Evolutionary conservation across 768 basidiomycete species (phyloP), one percentile per base, ranked within the genome.

Genomic region (Imleria badia): DNA sequence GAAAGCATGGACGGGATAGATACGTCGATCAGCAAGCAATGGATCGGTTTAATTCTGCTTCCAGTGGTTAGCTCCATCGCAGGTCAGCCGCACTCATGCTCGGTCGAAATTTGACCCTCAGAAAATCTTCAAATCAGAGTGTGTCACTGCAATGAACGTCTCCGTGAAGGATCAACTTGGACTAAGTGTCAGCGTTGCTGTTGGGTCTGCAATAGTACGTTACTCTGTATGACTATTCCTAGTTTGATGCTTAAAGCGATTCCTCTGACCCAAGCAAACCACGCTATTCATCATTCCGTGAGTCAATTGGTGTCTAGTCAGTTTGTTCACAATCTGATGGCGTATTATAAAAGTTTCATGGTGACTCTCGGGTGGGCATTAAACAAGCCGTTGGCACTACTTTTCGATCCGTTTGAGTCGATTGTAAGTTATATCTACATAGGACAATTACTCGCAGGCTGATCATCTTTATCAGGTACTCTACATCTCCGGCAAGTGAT

Each of bases 401-500:
- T 94, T 34, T 95, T 96, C 64, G 94, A 96, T 68, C 89, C 92
- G 3, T 94, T 89, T 66, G 90, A 95, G 74, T 87, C 89, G 1
- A 75, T 95, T 42, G 84, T 84, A 39, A 61, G 77, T 46, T 66
- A 6, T 31, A 12, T 29, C 35, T 22, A 11, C 7, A 38, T 31
- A 3, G 23, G 50, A 29, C 39, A 30, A 7, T 29, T 10, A 15
- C 1, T 29, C 38, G 17, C 23, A 36, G 33, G 43, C 52, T 72
- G 15, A 69, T 34, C 52, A 33, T 11, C 12, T 45, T 43, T 9
- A 11, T 34, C 52, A 69, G 69, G 70, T 75, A 23, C 66, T 74
- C 6, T 76, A 76, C 49, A 65, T 76, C 33, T 61, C 75, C 2
- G 75, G 75, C 66, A 57, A 58, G 58, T 55, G 29, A 29, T 33